Evolutionary conservation across 2,329 filamentous ascomycete genomes (phyloP), one percentile per base, ranked within the genome.

Genomic region (Venturia pyrina): DNA sequence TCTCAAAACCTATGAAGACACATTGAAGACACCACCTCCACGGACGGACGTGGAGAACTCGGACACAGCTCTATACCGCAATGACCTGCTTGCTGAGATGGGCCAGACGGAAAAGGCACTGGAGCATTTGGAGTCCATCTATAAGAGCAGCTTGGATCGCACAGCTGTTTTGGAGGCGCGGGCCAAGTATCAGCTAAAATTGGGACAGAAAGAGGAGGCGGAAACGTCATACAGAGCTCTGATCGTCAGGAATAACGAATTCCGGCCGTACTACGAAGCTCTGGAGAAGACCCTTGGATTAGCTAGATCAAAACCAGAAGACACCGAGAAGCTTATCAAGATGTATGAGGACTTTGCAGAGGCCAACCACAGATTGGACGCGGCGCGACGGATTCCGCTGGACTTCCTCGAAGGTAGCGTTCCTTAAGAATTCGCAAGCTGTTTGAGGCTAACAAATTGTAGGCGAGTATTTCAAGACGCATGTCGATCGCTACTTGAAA

Each of bases 1-100:
- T 50, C 80, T 99, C 71, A 91, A 87, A 60, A 96, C 89, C 19
- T 99, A 93, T 76, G 95, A 99, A 77, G 91, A 95, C 68, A 98
- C 93, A 0, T 77, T 99, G 69, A 97, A 96, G 79, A 84, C 84
- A 15, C 85, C 88, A 11, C 91, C 92, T 1, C 84, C 87, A 15
- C 88, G 89, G 73, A 81, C 83, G 62, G 93, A 98, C 74, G 84
- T 93, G 73, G 95, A 99, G 77, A 90, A 98, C 77, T 95, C 93
- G 41, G 95, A 99, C 79, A 91, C 93, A 57, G 82, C 91, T 66
- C 82, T 99, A 78, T 99, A 99, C 81, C 97, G 96, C 79, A 99
- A 97, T 78, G 85, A 84, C 60, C 87, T 99, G 72, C 98, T 99
- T 74, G 91, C 91, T 46, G 96, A 98, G 78, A 86, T 87, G 66